These are phyloP conservation scores for Aspergillus jensenii DNA, from an alignment of 2,329 filamentous ascomycete genomes.

Conservation along the genomic window DNA sequence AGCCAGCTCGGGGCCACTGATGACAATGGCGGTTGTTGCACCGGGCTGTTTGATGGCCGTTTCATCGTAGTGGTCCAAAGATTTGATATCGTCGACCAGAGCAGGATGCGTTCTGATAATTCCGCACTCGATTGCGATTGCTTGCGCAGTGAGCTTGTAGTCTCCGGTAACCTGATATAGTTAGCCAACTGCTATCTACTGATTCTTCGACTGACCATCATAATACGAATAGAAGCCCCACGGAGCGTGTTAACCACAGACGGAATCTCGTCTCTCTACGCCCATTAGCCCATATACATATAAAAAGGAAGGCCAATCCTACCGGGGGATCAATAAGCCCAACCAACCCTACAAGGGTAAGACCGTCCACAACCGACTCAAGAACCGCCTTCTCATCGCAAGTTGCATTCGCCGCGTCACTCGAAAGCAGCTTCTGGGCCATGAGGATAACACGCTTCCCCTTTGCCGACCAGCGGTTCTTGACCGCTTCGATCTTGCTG, in stretches of 20 bases:
- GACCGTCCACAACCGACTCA: conserved; percentile 49
- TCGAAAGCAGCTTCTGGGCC: conserved; percentile 58
- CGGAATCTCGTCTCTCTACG: conserved; percentile 55
- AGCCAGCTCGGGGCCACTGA: conserved; percentile 66
- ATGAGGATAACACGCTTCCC: conserved; percentile 68
- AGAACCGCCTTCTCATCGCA: conserved; percentile 58
- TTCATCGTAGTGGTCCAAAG: conserved; percentile 45
- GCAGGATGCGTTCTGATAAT: conserved; percentile 55
- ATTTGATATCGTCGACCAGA: conserved; percentile 55
- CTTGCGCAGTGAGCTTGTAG: conserved; percentile 71
- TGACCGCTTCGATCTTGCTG: conserved; percentile 55
- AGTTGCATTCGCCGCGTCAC: conserved; percentile 42
- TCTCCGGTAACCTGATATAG: conserved; percentile 64
- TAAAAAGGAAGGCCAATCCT: background rate
- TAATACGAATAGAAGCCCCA: conserved; percentile 70
- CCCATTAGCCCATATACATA: background rate
- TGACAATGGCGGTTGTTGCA: conserved; percentile 50
- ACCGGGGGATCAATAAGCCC: conserved; percentile 59
- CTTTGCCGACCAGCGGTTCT: conserved; percentile 67
- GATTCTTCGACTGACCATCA: conserved; percentile 58
- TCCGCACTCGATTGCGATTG: conserved; percentile 70
- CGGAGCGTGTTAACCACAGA: conserved; percentile 62
- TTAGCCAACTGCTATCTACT: too few species aligned
- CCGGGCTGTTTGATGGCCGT: conserved; percentile 28
- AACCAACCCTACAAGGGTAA: conserved; percentile 58